Conservation (phyloP, 306 rosid genomes). For the Cicer cuneatum region DNA sequence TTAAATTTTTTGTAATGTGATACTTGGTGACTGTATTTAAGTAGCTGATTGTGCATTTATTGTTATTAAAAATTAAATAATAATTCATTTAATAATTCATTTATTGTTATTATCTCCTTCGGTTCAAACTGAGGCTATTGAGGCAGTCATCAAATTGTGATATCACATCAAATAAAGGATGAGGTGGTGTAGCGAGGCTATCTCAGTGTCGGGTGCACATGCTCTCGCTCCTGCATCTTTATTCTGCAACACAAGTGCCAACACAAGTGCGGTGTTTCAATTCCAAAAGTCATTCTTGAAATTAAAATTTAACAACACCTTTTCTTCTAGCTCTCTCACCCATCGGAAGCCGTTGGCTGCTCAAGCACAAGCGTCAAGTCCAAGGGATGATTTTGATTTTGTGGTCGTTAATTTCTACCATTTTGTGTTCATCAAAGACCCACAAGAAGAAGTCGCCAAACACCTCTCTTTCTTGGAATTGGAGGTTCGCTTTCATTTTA, state of each 20-base stretch:
- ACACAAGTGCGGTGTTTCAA: conserved; percentile 3
- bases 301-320: conserved; percentile 23
- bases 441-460: conserved; percentile 62
- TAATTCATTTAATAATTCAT: too few relatives aligned
- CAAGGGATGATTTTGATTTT: conserved; percentile 48
- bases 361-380: conserved; percentile 29
- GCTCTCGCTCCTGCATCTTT: conserved; percentile 16
- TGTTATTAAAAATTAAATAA: too few relatives aligned
- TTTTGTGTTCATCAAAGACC: conserved; percentile 69
- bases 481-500: conserved; percentile 48
- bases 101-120: too few relatives aligned
- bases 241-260: background rate
- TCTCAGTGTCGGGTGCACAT: background rate
- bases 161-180: background rate
- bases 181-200: conserved; percentile 43
- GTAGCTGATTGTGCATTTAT: too few relatives aligned
- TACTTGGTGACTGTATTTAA: too few relatives aligned
- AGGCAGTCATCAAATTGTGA: too few relatives aligned
- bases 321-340: conserved; percentile 39
- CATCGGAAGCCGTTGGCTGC: conserved; percentile 42
- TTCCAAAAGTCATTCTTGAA: conserved; percentile 40
- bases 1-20: too few relatives aligned
- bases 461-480: conserved; percentile 68
- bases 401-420: conserved; percentile 86
- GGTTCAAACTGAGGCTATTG: too few relatives aligned